A percentile compares a stretch with the other conserved stretches of the same genome.
These are phyloP conservation scores for Candida pini DNA, from an alignment of 805 yeast genomes.

Conservation along the genomic window DNA sequence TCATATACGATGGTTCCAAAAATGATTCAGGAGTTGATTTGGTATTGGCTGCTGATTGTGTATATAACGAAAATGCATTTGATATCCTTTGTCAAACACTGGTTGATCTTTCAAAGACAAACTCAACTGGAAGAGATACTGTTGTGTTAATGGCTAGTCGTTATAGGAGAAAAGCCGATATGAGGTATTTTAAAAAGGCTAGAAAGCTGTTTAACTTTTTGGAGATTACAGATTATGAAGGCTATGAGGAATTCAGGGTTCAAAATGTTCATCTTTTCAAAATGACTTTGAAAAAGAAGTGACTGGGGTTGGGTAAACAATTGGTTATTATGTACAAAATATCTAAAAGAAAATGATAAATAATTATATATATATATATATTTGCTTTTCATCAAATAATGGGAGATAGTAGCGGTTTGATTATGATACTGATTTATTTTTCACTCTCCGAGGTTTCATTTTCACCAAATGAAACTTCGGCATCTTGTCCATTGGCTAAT, in stretches of 20 bases:
- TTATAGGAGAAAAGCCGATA: conserved; percentile 41
- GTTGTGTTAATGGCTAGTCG: conserved; percentile 47
- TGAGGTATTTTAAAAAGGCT: conserved; percentile 22
- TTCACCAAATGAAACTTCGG: conserved; percentile 13
- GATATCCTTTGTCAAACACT: conserved; percentile 46
- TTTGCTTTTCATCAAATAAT: neutral
- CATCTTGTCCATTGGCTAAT: neutral
- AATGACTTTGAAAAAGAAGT: conserved; percentile 20
- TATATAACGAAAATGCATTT: conserved; percentile 49
- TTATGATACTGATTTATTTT: too few species aligned
- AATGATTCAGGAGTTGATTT: conserved; percentile 35
- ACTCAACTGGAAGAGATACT: conserved; percentile 26
- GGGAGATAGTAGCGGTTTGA: too few species aligned
- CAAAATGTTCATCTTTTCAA: conserved; percentile 38
- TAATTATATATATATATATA: too few species aligned
- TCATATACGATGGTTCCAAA: conserved; percentile 26
- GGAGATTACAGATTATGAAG: conserved; percentile 29
- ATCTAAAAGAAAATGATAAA: neutral
- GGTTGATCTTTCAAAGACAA: conserved; percentile 31
- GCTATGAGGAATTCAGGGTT: conserved; percentile 30
- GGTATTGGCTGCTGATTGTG: conserved; percentile 56
- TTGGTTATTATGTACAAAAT: neutral
- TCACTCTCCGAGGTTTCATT: conserved; percentile 17
- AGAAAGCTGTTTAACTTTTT: conserved; percentile 28
- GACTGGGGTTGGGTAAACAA: neutral